Base-by-base conservation (phyloP, 202 grass and related monocot species). In the Musa balbisiana region DNA sequence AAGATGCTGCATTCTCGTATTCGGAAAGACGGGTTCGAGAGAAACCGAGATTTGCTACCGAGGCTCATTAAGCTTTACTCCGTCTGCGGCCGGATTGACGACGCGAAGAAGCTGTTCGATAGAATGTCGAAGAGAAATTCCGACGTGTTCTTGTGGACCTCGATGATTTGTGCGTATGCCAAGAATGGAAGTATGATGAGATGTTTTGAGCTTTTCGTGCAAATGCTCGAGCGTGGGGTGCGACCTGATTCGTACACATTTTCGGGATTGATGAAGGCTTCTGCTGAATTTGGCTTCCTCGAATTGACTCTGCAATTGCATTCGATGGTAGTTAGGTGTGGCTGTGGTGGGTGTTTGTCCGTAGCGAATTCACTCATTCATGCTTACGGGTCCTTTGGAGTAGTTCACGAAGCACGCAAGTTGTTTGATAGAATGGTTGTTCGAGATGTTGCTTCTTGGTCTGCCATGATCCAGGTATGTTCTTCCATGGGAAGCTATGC, bases 121-220 rank as follows among this genome's bases (percentile, higher is more conserved):
- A 79, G 25, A 71, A 79, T 71, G 64, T 21, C 21, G 8, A 60
- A 24, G 55, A 20, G 67, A 63, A 73, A 51, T 3, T 20, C 52
- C 19, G 78, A 80, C 53, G 43, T 80, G 20, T 64, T 72, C 49
- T 69, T 80, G 15, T 80, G 78, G 68, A 80, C 78, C 13, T 54
- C 78, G 11, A 80, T 80, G 55, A 52, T 73, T 52, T 64, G 26
- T 21, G 78, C 6, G 9, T 80, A 73, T 33, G 68, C 62, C 53
- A 64, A 64, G 8, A 80, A 64, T 52, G 53, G 78, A 49, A 26
- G 6, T 17, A 16, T 14, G 16, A 52, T 6, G 52, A 43, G 64
- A 29, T 20, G 67, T 52, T 9, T 80, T n/a, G 63, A 62, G 11
- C 43, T 80, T 62, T 72, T 80, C 27, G 3, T 29, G 15, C 53